Evolutionary conservation across 306 rosid genomes (phyloP).

Genomic region (Vigna hirtella): DNA sequence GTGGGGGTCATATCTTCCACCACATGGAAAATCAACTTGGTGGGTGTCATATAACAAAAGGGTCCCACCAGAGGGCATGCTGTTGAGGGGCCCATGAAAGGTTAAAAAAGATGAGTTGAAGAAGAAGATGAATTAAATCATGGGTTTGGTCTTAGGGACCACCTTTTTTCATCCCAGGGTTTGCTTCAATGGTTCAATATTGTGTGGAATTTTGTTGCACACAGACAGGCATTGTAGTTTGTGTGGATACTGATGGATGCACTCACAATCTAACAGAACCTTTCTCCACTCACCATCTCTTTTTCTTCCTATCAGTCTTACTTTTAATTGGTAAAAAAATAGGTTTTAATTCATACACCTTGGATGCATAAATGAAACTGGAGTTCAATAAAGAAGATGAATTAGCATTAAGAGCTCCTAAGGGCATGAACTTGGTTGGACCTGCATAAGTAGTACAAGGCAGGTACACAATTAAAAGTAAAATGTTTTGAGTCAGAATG

Average conservation of each 20-base stretch:
- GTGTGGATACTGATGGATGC: slow-evolving; percentile 56
- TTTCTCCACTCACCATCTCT: slow-evolving; percentile 10
- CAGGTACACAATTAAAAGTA: slow-evolving; percentile 26
- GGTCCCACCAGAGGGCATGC: slow-evolving; percentile 74
- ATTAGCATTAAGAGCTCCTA: background rate
- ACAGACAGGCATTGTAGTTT: slow-evolving; percentile 48
- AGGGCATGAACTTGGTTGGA: background rate
- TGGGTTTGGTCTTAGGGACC: slow-evolving; percentile 64
- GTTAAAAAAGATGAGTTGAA: slow-evolving; percentile 42
- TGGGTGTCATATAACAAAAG: slow-evolving; percentile 43
- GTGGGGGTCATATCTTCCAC: slow-evolving; percentile 56
- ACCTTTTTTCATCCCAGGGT: slow-evolving; percentile 45
- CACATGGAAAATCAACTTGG: slow-evolving; percentile 44
- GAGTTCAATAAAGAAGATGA: background rate
- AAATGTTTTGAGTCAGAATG: background rate
- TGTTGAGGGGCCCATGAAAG: slow-evolving; percentile 53
- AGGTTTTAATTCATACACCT: slow-evolving; percentile 1
- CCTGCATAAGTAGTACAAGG: slow-evolving; percentile 1
- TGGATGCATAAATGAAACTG: slow-evolving; percentile 1
- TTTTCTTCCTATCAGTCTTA: background rate
- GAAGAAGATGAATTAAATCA: slow-evolving; percentile 51
- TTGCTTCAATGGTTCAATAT: slow-evolving; percentile 59
- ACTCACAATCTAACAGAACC: slow-evolving; percentile 39
- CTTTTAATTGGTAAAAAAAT: background rate
- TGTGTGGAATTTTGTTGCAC: slow-evolving; percentile 46